Evolutionary conservation across 441 rosid genomes (phyloP).

Genomic region (Aleurites moluccanus): DNA sequence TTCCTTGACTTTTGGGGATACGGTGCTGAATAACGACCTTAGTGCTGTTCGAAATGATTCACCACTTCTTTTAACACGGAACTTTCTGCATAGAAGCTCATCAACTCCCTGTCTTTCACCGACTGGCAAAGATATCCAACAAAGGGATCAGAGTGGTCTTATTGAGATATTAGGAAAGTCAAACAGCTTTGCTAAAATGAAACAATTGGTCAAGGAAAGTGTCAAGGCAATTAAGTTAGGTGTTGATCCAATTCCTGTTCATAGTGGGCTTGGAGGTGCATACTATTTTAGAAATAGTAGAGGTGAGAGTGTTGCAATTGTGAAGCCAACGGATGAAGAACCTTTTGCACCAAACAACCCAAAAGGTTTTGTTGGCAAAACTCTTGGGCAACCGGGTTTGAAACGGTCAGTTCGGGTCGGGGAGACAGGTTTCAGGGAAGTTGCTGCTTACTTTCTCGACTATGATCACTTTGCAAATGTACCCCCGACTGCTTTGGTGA

Average conservation of each 20-base stretch:
- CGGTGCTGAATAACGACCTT: conserved; percentile 50
- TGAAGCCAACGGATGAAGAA: conserved; percentile 58
- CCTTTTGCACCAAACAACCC: conserved; percentile 62
- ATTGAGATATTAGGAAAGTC: conserved; percentile 49
- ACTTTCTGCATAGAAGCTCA: conserved; percentile 46
- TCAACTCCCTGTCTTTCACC: conserved; percentile 57
- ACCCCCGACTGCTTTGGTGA: conserved; percentile 56
- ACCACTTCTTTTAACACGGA: conserved; percentile 49
- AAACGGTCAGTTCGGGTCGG: conserved; percentile 59
- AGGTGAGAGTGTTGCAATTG: conserved; percentile 48
- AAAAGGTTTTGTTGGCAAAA: conserved; percentile 55
- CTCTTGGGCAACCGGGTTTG: conserved; percentile 53
- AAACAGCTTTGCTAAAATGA: conserved; percentile 31
- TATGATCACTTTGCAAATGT: conserved; percentile 45
- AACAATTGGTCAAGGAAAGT: conserved; percentile 38
- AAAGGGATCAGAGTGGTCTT: conserved; percentile 42
- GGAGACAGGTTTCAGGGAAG: conserved; percentile 53
- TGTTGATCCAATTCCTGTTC: conserved; percentile 48
- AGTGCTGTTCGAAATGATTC: conserved; percentile 50
- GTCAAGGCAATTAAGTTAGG: conserved; percentile 44
- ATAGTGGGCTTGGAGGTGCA: conserved; percentile 54
- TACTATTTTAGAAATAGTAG: conserved; percentile 44
- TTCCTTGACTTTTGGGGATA: conserved; percentile 49
- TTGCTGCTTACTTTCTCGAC: conserved; percentile 56
- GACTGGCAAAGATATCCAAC: conserved; percentile 41